These are phyloP conservation scores for Hyphopichia khmerensis DNA, from an alignment of 1,139 yeast genomes.

Conservation along the genomic window DNA sequence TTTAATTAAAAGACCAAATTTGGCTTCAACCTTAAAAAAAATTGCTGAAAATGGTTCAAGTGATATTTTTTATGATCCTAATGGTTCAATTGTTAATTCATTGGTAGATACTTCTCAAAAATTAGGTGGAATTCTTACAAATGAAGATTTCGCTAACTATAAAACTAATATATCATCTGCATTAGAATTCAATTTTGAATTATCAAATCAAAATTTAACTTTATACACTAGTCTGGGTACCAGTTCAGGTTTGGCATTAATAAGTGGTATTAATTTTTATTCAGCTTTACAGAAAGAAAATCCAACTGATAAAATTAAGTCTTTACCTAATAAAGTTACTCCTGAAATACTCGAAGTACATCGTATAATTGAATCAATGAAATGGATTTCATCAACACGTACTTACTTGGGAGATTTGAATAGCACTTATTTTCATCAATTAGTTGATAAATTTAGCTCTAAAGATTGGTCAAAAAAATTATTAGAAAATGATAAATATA, in stretches of 20 bases:
- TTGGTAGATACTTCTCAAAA: conserved; percentile 45
- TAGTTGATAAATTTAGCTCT: conserved; percentile 31
- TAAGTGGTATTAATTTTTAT: conserved; percentile 71
- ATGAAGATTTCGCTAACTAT: conserved; percentile 66
- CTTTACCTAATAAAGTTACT: too few species aligned
- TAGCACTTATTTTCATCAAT: conserved; percentile 18
- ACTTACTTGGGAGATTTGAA: conserved; percentile 72
- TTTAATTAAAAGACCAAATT: conserved; percentile 51
- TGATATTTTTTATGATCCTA: conserved; percentile 78
- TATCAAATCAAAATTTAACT: conserved; percentile 42
- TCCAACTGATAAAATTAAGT: conserved; percentile 1
- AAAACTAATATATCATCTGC: conserved; percentile 57
- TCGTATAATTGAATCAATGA: conserved; percentile 79
- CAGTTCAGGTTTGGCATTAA: conserved; percentile 79
- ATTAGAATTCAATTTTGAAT: conserved; percentile 32
- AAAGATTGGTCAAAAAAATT: conserved; percentile 58
- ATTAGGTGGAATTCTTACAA: conserved; percentile 62
- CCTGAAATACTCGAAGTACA: conserved; percentile 45
- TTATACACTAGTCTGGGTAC: conserved; percentile 75
- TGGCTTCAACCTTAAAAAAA: conserved; percentile 64
- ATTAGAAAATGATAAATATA: conserved; percentile 39
- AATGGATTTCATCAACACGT: conserved; percentile 88
- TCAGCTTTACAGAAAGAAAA: conserved; percentile 25
- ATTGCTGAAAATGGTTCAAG: conserved; percentile 76
- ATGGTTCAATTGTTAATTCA: conserved; percentile 65